A percentile compares a stretch with the other conserved stretches of the same genome.
Evolutionary conservation across 2,329 filamentous ascomycete species (phyloP).

Genomic region (Colletotrichum spaethianum): DNA sequence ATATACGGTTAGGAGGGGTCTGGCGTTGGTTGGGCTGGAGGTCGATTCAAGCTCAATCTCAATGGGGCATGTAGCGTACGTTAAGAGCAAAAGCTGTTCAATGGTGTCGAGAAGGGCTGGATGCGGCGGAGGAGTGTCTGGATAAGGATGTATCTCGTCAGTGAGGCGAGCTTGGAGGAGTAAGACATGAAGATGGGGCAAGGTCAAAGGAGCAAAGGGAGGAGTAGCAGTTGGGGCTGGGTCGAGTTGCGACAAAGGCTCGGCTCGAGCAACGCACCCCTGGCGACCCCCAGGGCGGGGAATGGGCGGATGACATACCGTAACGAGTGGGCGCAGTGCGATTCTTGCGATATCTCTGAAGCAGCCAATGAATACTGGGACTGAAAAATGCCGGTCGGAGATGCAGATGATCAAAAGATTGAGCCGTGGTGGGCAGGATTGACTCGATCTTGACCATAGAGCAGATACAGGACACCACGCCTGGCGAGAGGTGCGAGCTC

Average conservation of each 20-base stretch:
- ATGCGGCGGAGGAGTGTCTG: slow-evolving; percentile 39
- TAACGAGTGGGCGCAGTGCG: slow-evolving; percentile 52
- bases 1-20: slow-evolving; percentile 23
- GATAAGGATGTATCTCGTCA: slow-evolving; percentile 24
- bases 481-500: slow-evolving; percentile 39
- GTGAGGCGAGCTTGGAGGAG: slow-evolving; percentile 8
- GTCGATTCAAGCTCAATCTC: slow-evolving; percentile 15
- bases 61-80: slow-evolving; percentile 22
- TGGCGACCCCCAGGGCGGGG: slow-evolving; percentile 34
- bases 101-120: slow-evolving; percentile 27
- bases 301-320: slow-evolving; percentile 47
- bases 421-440: slow-evolving; percentile 39
- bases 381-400: slow-evolving; percentile 56
- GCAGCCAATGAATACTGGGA: slow-evolving; percentile 56
- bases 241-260: slow-evolving; percentile 38
- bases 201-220: slow-evolving; percentile 17
- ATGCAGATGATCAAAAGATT: slow-evolving; percentile 46
- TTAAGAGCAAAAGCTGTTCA: slow-evolving; percentile 15
- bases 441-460: slow-evolving; percentile 40
- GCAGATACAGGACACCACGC: slow-evolving; percentile 38
- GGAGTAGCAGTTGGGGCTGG: slow-evolving; percentile 20
- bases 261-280: slow-evolving; percentile 24
- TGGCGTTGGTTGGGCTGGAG: slow-evolving; percentile 15
- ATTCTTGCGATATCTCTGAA: slow-evolving; percentile 50
- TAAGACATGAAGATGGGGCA: slow-evolving; percentile 8